A percentile compares a stretch with the other conserved stretches of the same genome.
These are phyloP conservation scores for Mycena venus DNA, from an alignment of 768 basidiomycete species.

Conservation along the genomic window DNA sequence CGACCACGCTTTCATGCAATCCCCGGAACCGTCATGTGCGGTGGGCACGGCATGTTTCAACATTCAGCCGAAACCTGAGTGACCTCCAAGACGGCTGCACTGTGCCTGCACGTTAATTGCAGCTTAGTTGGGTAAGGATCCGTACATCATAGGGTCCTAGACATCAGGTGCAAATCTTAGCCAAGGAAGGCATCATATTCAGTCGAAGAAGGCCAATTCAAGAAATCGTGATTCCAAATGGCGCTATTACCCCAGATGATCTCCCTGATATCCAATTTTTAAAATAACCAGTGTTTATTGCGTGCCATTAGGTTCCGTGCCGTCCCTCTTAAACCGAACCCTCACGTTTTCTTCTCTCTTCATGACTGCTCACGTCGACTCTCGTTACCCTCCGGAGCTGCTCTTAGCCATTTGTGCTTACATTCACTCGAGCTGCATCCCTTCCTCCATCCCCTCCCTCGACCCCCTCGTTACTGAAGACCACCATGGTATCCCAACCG, in stretches of 20 bases:
- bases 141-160: not conserved
- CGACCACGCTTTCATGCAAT: not conserved
- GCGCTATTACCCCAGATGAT: slow-evolving; percentile 10
- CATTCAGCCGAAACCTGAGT: not conserved
- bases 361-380: slow-evolving; percentile 47
- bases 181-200: not conserved
- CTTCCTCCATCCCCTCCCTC: slow-evolving; percentile 69
- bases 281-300: not conserved
- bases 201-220: not conserved
- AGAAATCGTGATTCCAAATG: slow-evolving; percentile 7
- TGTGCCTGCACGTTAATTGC: too few species aligned
- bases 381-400: slow-evolving; percentile 79
- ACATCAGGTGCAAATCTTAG: not conserved
- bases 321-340: not conserved
- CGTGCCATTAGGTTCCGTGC: slow-evolving; percentile 25
- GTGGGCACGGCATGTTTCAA: not conserved
- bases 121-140: not conserved
- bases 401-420: slow-evolving; percentile 80
- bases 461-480: slow-evolving; percentile 73
- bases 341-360: slow-evolving; percentile 13
- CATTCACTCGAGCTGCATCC: slow-evolving; percentile 74
- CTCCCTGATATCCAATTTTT: not conserved
- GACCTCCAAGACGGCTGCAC: not conserved
- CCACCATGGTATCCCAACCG: slow-evolving; percentile 66
- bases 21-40: slow-evolving; percentile 6